Evolutionary conservation across 2,329 filamentous ascomycete genomes (phyloP), one percentile per base, ranked within the genome.

Genomic region (Chaetothyriales sp.): DNA sequence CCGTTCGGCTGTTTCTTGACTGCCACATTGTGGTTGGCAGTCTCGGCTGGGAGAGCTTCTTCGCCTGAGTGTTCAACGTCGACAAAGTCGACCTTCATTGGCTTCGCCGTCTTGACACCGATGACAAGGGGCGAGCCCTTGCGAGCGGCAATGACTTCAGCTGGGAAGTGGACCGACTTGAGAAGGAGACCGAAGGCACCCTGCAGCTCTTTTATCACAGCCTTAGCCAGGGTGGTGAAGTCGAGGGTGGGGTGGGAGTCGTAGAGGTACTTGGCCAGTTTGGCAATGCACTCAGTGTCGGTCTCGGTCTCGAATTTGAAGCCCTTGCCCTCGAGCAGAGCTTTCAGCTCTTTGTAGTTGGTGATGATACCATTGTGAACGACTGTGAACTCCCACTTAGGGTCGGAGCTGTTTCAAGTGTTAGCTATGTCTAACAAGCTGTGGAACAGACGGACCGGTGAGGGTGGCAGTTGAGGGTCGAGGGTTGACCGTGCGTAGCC

Each of bases 281-380:
- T 98, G 60, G 92, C 92, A 70, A 98, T 98, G 71, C 90, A 95
- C 75, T 98, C 92, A 49, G 92, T 98, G 66, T 98, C 92, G 60
- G 92, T 98, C 73, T 98, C 90, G 49, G 92, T 98, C 81, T 98
- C 92, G 68, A 98, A 98, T 66, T 83, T 84, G 81, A 95, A 94
- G 66, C 92, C 92, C 79, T 96, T 98, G 76, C 78, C 78, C 73
- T 84, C 79, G 61, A 98, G 79, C 57, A 98, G 81, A 56, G 84
- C 86, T 81, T 90, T 95, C 64, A 98, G 76, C 74, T 98, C 92
- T 79, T 98, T 98, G 81, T 98, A 98, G 80, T 98, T 98, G 75
- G 92, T 98, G 73, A 98, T 98, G 78, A 98, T 98, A 66, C 92
- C 92, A 73, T 98, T 98, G 83, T 98, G 92, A 55, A 96, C 92